Base-by-base conservation (phyloP, 495 filamentous ascomycete species). In the Glutinoglossum americanum region DNA sequence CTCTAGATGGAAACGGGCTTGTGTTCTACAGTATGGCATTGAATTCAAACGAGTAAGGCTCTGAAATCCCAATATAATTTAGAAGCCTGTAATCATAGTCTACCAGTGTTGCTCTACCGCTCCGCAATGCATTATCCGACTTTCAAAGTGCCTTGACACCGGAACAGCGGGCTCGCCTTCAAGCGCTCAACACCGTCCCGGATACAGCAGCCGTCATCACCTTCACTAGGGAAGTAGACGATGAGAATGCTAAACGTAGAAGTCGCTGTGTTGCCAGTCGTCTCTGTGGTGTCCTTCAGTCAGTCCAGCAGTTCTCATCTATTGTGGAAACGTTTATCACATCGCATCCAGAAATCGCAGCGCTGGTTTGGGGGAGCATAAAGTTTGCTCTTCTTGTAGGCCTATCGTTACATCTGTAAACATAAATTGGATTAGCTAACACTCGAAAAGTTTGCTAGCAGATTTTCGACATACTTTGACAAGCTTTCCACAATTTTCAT, bases 361-460 rank as follows among this genome's bases (percentile, higher is more conserved):
- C 67, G 41, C 62, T 71, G 19, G 60, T 72, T n/a, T 72, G 69
- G 69, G 69, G 69, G 19, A 66, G 64, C 19, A 60, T 69, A 4
- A 64, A 65, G 55, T 60, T 65, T 23, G 62, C 69, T 19, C 49
- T 70, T 56, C 53, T 59, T 3, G 62, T 47, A 41, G n/a, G 41
- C 19, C 17, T 15, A 57, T 25, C n/a, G n/a, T 39, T 41, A 8
- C 26, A 54, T n/a, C 44, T 4, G 33, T 13, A 10, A 39, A 28
- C 19, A 49, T 7, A 15, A 41, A 7, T 15, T 17, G 13, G 11
- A 28, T 57, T 59, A 19, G 27, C 28, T 2, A 28, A 62, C 19
- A 19, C 19, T 19, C 26, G 60, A 1, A 27, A 56, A 27, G 23
- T 25, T 32, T 8, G 51, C 33, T 5, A 54, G 51, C 28, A 54